phyloP scores from a whole-genome alignment of 164 flowering plant species.

The Stephania cephalantha region DNA sequence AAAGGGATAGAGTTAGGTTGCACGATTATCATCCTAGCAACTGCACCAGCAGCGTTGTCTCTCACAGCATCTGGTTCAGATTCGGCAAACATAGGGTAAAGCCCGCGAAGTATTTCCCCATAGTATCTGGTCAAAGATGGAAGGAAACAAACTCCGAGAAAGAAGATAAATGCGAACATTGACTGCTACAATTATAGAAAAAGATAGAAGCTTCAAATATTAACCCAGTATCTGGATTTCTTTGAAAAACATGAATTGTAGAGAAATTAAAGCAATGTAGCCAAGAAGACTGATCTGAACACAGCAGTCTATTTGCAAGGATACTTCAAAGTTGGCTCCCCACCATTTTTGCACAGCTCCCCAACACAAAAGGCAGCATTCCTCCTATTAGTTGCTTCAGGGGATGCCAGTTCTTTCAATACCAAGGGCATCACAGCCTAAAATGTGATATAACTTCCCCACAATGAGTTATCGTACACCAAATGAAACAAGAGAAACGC shows the following conservation, averaged over 20 bases:
- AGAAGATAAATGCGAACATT: neutral
- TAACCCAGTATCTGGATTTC: neutral
- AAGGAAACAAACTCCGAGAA: slow-evolving; percentile 22
- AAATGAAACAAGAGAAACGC: neutral
- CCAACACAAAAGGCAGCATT: slow-evolving; percentile 99
- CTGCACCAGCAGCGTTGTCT: slow-evolving; percentile 98
- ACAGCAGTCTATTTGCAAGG: slow-evolving; percentile 15
- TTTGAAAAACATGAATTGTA: neutral
- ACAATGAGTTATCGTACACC: neutral
- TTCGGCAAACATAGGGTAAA: slow-evolving; percentile 87
- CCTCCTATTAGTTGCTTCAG: slow-evolving; percentile 84
- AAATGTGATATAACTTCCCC: slow-evolving; percentile 14
- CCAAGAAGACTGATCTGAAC: neutral
- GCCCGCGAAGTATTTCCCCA: slow-evolving; percentile 59
- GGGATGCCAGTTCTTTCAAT: slow-evolving; percentile 75
- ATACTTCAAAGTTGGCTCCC: slow-evolving; percentile 71
- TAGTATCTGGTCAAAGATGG: slow-evolving; percentile 55
- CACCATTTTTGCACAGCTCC: slow-evolving; percentile 90
- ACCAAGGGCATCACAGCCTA: slow-evolving; percentile 86
- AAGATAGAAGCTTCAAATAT: neutral
- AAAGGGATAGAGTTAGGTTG: slow-evolving; percentile 82
- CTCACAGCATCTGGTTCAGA: slow-evolving; percentile 95
- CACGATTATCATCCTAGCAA: slow-evolving; percentile 94
- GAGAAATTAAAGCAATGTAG: neutral
- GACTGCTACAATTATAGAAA: neutral